Evolutionary conservation across 139 green algal species (phyloP).

Genomic region (Gonium pectorale): DNA sequence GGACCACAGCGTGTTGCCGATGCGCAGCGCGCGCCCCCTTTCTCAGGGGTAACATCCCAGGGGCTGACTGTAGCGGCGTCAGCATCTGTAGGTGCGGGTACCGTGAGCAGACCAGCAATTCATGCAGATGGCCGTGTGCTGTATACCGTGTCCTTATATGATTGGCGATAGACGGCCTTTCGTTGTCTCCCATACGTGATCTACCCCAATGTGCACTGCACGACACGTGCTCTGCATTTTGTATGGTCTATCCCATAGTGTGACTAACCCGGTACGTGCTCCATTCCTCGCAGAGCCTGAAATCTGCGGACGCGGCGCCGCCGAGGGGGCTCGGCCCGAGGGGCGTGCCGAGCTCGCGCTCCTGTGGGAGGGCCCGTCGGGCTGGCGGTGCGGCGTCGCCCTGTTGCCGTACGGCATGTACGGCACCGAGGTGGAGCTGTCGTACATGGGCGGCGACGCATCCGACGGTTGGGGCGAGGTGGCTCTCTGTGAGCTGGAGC

Average conservation of each 20-base stretch:
- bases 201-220: too few species aligned
- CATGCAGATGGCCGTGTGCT: too few species aligned
- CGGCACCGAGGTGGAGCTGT: constrained; percentile 38
- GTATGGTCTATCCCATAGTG: too few species aligned
- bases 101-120: too few species aligned
- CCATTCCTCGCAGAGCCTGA: background rate
- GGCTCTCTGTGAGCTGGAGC: background rate
- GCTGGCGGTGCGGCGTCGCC: background rate
- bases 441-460: constrained; percentile 7
- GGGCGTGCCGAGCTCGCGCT: background rate
- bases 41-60: background rate
- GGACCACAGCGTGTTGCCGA: too few species aligned
- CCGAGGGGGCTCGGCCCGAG: background rate
- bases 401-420: constrained; percentile 14
- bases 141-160: too few species aligned
- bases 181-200: too few species aligned
- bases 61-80: background rate
- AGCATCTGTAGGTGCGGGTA: background rate
- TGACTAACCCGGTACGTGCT: background rate
- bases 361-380: background rate
- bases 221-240: too few species aligned
- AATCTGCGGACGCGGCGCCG: background rate
- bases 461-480: background rate
- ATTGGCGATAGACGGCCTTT: too few species aligned
- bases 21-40: too few species aligned